Base-by-base conservation (phyloP, 345 rosid species). In the Eucalyptus brandiana region DNA sequence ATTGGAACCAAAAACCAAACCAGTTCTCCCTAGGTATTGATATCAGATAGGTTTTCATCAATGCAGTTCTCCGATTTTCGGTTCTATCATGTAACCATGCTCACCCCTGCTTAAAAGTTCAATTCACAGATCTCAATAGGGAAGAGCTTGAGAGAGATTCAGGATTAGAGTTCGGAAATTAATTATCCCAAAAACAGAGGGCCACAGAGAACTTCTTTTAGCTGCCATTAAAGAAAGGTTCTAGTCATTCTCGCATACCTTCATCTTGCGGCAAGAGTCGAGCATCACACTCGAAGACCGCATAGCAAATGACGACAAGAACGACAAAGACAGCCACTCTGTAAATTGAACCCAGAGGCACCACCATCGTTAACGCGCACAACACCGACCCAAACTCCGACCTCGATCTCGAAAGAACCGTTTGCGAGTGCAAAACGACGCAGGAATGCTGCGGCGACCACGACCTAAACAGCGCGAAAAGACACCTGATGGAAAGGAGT, bases 241-340 rank as follows among this genome's bases (percentile, higher is more conserved):
- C 17, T 76, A 34, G 81, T 19, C 14, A 5, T 72, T 34, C 44
- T 72, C n/a, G 81, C 45, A n/a, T 56, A 95, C 98, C 98, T 95
- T 96, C 97, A 40, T 92, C 94, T 5, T 51, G 90, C 16, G 96
- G 95, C 88, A 96, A 88, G 60, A 89, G 91, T 89, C 91, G 95
- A 92, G 95, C 96, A 72, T 87, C 90, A 48, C 93, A 92, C 89
- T 94, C 93, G 26, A 91, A 88, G 40, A 81, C 88, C 11, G 40
- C 81, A 23, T 85, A 91, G 89, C 91, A 91, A 48, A 88, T 89
- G 88, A 93, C 85, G 80, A 91, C 45, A 89, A 92, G 53, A 88
- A 94, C 85, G 89, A 91, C 86, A 42, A 45, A 72, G 45, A 19
- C 81, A 72, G 37, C 28, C 81, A 5, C 81, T 37, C 81, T 37